phyloP scores from a whole-genome alignment of 148 eudicot genomes.

The Persicaria maculosa region DNA sequence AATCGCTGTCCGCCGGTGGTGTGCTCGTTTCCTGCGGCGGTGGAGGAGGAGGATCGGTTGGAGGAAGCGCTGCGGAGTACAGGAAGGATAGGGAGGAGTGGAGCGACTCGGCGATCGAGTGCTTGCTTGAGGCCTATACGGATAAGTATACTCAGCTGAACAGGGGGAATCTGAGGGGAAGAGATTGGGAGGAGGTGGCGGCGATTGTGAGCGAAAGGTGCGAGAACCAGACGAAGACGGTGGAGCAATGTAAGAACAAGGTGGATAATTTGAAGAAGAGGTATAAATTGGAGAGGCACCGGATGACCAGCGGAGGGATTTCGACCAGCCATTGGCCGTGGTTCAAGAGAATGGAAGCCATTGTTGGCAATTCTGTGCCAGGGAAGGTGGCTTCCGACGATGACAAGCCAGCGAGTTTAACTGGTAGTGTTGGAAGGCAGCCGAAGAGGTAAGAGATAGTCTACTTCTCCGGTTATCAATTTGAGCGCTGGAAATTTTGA shows the following conservation, averaged over 20 bases:
- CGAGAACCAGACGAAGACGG: constrained; percentile 78
- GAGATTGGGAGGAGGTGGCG: constrained; percentile 99
- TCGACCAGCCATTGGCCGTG: constrained; percentile 84
- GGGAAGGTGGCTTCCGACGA: constrained; percentile 54
- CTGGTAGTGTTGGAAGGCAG: constrained; percentile 40
- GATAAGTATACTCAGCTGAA: constrained; percentile 70
- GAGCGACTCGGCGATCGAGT: constrained; percentile 86
- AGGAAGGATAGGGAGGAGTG: constrained; percentile 96
- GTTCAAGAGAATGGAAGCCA: constrained; percentile 82
- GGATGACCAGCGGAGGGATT: constrained; percentile 52
- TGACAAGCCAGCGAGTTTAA: constrained; percentile 38
- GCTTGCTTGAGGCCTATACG: constrained; percentile 73
- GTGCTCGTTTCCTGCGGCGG: constrained; percentile 9
- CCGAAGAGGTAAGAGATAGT: constrained; percentile 49
- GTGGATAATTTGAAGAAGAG: constrained; percentile 98
- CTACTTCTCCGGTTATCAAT: background rate
- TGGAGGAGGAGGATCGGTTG: constrained; percentile 13
- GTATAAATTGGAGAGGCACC: constrained; percentile 86
- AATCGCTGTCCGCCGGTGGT: constrained; percentile 7
- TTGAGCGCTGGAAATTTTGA: background rate
- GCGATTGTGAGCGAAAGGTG: constrained; percentile 72
- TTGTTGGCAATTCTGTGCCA: constrained; percentile 58
- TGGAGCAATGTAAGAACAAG: constrained; percentile 97
- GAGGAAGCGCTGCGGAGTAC: constrained; percentile 43
- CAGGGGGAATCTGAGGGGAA: constrained; percentile 82